These are phyloP conservation scores for Ascocoryne sarcoides DNA, from an alignment of 2,329 filamentous ascomycete genomes.

Conservation along the genomic window DNA sequence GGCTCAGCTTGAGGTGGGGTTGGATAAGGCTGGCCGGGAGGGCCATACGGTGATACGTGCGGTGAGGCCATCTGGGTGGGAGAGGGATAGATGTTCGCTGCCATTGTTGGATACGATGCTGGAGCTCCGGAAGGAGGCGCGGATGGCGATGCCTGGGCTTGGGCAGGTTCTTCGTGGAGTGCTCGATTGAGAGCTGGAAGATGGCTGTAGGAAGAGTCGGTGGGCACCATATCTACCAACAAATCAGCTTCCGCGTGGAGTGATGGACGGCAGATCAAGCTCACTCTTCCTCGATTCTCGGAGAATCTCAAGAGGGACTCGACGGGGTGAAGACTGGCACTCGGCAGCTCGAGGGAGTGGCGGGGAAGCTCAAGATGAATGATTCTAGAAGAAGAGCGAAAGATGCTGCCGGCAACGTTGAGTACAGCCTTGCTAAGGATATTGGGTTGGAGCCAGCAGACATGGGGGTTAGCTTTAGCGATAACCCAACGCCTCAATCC, in stretches of 20 bases:
- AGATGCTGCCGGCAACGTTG: neutral
- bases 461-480: constrained; percentile 5
- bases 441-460: constrained; percentile 3
- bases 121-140: neutral
- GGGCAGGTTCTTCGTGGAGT: neutral
- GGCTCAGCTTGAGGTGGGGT: constrained; percentile 4
- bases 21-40: constrained; percentile 6
- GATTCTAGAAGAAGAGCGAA: constrained; percentile 3
- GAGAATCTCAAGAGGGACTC: neutral
- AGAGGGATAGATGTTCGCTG: neutral
- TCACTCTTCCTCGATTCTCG: constrained; percentile 14
- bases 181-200: neutral
- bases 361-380: neutral
- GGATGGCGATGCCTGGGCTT: neutral
- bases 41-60: constrained; percentile 13
- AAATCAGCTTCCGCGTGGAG: constrained; percentile 11
- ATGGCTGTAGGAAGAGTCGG: constrained; percentile 7
- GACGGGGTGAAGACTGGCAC: neutral
- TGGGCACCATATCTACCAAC: constrained; percentile 11
- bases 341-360: neutral
- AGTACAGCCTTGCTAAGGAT: constrained; percentile 8
- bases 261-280: constrained; percentile 11
- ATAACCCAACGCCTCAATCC: constrained; percentile 3
- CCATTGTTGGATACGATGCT: neutral
- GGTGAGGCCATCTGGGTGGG: neutral